A percentile compares a stretch with the other conserved stretches of the same genome.
phyloP scores from a whole-genome alignment of 2,329 filamentous ascomycete species.

The Penicillium sp. region DNA sequence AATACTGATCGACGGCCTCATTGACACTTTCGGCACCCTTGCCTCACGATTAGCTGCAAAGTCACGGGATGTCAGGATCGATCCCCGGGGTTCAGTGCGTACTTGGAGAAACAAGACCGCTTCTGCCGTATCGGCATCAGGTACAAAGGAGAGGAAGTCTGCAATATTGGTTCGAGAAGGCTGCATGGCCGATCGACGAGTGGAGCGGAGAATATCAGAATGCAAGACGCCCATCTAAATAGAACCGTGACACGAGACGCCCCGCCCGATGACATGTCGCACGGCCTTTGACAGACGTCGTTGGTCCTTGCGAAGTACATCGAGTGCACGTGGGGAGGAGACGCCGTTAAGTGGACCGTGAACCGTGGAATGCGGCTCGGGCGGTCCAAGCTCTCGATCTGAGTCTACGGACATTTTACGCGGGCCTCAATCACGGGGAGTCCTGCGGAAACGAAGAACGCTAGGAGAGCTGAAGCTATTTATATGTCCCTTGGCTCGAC shows the following conservation, averaged over 20 bases:
- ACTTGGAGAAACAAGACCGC: conserved; percentile 9
- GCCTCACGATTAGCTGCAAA: background rate
- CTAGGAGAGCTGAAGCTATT: no score
- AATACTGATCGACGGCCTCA: conserved; percentile 13
- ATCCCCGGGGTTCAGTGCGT: background rate
- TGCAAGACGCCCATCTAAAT: background rate
- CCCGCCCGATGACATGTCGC: background rate
- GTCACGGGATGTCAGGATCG: background rate
- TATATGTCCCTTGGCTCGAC: no score
- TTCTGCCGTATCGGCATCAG: background rate
- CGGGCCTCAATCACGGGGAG: background rate
- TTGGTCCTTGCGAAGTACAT: no score
- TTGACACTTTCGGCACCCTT: conserved; percentile 4
- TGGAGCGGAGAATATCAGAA: background rate
- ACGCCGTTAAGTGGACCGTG: background rate
- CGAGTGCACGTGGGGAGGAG: background rate
- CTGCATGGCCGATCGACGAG: background rate
- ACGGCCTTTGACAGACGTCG: background rate
- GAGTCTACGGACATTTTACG: background rate
- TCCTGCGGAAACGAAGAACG: no score
- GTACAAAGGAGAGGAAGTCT: conserved; percentile 6
- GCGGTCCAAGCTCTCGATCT: background rate
- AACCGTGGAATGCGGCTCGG: background rate
- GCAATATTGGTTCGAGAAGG: background rate
- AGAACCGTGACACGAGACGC: background rate